Evolutionary conservation across 1,139 yeast genomes (phyloP).

Genomic region (Taphrina deformans): DNA sequence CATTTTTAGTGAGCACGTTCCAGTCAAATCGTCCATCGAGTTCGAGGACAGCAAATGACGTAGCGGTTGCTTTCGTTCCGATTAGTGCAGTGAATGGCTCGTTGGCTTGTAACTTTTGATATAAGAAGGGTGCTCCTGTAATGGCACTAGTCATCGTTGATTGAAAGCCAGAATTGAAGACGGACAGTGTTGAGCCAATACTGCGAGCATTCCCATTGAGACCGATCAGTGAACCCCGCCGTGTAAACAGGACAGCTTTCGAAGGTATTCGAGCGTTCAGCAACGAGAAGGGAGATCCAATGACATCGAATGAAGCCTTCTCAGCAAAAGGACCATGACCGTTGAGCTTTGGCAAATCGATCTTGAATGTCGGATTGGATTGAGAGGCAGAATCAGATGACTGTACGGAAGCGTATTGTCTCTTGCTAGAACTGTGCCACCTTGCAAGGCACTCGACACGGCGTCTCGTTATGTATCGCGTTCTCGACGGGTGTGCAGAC

Average conservation of each 20-base stretch:
- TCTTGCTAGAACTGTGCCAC: neutral
- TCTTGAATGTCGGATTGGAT: conserved; percentile 35
- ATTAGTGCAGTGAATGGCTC: conserved; percentile 40
- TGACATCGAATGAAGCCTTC: conserved; percentile 47
- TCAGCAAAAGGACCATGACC: conserved; percentile 42
- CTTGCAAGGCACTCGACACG: neutral
- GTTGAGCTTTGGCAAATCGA: conserved; percentile 39
- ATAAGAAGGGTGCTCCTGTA: conserved; percentile 22
- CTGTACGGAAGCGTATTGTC: neutral
- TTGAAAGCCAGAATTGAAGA: conserved; percentile 15
- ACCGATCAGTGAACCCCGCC: conserved; percentile 52
- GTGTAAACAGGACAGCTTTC: conserved; percentile 51
- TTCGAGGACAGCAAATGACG: conserved; percentile 44
- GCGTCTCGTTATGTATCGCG: neutral
- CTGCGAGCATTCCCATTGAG: conserved; percentile 49
- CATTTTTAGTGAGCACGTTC: conserved; percentile 44
- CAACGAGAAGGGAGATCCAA: conserved; percentile 52
- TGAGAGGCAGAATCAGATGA: neutral
- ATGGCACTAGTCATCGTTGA: conserved; percentile 7
- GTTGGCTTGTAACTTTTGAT: conserved; percentile 37
- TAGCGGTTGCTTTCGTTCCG: conserved; percentile 38
- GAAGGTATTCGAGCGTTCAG: conserved; percentile 54
- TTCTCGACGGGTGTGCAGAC: neutral
- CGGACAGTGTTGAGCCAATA: conserved; percentile 31
- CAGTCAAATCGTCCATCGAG: conserved; percentile 49